A percentile compares a stretch with the other conserved stretches of the same genome.
phyloP scores from a whole-genome alignment of 345 rosid species.

The Sonneratia caseolaris region DNA sequence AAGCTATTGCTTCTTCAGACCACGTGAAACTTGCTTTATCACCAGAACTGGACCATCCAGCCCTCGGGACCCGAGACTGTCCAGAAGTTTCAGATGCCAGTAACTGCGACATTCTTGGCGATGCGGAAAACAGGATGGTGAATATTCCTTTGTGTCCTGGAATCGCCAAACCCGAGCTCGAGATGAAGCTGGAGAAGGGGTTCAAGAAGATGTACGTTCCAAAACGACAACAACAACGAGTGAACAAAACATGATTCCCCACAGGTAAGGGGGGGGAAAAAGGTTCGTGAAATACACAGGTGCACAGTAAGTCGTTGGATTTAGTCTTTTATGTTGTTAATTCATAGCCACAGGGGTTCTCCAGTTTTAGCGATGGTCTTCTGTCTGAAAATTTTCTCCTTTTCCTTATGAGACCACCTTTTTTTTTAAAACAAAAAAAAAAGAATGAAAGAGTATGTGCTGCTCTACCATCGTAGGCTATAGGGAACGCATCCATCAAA shows the following conservation, averaged over 20 bases:
- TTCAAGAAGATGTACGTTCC: conserved; percentile 74
- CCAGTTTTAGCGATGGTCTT: conserved; percentile 58
- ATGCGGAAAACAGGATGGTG: conserved; percentile 15
- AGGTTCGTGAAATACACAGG: background rate
- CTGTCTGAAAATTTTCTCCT: conserved; percentile 11
- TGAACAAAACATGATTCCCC: conserved; percentile 5
- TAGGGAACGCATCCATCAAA: no score
- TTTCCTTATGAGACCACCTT: background rate
- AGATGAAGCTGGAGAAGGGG: conserved; percentile 52
- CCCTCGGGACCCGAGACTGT: conserved; percentile 16
- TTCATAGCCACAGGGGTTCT: conserved; percentile 13
- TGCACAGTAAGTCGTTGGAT: background rate
- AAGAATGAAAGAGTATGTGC: no score
- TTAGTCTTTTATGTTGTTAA: background rate
- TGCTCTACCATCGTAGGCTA: no score
- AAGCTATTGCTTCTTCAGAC: conserved; percentile 46
- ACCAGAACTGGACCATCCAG: conserved; percentile 3
- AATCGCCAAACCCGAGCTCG: conserved; percentile 8
- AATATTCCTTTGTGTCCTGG: conserved; percentile 6
- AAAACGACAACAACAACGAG: conserved; percentile 24
- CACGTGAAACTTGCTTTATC: conserved; percentile 59
- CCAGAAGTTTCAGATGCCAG: conserved; percentile 21
- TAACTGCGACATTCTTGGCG: conserved; percentile 10
- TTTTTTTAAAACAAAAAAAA: no score
- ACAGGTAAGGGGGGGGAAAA: no score